Percentiles rank a stretch among this genome's conserved stretches.
phyloP scores from a whole-genome alignment of 352 stramenopile genomes.

The Phytopythium cucurbitacearum region DNA sequence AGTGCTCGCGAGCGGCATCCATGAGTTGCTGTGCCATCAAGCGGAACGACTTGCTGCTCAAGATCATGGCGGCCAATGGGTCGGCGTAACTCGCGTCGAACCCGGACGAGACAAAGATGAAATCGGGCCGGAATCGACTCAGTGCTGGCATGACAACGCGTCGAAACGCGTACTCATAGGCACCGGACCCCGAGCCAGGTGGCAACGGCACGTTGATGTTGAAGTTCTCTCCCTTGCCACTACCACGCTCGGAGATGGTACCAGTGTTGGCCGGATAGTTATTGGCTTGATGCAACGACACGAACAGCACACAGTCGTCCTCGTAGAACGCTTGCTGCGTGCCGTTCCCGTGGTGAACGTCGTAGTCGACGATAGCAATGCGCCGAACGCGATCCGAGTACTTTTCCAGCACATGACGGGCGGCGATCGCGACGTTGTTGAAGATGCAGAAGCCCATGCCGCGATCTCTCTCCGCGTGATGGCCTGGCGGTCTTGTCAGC shows the following conservation, averaged over 20 bases:
- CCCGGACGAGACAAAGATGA: conserved; percentile 72
- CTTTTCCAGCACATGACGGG: conserved; percentile 32
- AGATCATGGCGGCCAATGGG: conserved; percentile 79
- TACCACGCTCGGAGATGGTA: conserved; percentile 28
- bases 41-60: conserved; percentile 68
- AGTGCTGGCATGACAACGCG: conserved; percentile 66
- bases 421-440: conserved; percentile 68
- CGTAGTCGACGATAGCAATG: conserved; percentile 94
- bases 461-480: conserved; percentile 49
- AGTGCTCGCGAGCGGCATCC: conserved; percentile 29
- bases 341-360: conserved; percentile 96
- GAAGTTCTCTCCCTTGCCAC: conserved; percentile 30
- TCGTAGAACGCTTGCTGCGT: conserved; percentile 91
- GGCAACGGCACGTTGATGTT: conserved; percentile 89
- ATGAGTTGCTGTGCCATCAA: conserved; percentile 63
- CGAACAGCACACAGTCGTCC: conserved; percentile 64
- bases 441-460: conserved; percentile 76
- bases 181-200: conserved; percentile 60
- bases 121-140: conserved; percentile 64
- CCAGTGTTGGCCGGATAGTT: conserved; percentile 78
- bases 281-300: conserved; percentile 77
- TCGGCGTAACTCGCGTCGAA: conserved; percentile 83
- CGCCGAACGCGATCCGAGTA: conserved; percentile 76
- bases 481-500: conserved; percentile 65
- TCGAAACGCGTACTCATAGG: conserved; percentile 70